Evolutionary conservation across 1,284 basidiomycete species (phyloP).

Genomic region (Pascua guehoae): DNA sequence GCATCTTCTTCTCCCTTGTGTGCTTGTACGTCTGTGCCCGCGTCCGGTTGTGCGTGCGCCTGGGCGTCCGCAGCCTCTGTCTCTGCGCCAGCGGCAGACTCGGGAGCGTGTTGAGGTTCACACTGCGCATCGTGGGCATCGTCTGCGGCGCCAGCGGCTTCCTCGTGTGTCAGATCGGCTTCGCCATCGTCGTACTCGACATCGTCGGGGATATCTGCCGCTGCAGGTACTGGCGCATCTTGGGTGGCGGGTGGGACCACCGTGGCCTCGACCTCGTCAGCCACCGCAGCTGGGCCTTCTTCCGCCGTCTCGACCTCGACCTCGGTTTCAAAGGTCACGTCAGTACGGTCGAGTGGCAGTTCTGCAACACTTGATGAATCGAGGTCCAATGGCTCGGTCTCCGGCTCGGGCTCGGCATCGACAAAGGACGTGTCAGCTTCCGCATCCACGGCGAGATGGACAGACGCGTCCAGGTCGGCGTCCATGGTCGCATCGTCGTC

Average conservation of each 20-base stretch:
- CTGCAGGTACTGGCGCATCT: neutral
- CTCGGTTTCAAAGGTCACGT: neutral
- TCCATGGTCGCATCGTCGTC: neutral
- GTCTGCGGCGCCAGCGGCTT: neutral
- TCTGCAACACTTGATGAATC: too few species aligned
- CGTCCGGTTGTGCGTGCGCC: neutral
- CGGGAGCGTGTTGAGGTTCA: too few species aligned
- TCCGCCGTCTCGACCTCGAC: neutral
- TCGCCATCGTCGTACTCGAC: neutral
- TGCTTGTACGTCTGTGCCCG: neutral
- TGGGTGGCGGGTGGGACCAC: neutral
- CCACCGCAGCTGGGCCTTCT: neutral
- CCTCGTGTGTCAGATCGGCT: neutral
- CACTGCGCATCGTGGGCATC: neutral
- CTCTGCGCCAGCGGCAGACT: too few species aligned
- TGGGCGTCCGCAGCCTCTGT: neutral
- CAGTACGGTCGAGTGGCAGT: too few species aligned
- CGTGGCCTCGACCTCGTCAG: neutral
- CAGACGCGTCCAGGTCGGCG: neutral
- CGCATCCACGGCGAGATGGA: neutral
- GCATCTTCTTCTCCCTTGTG: neutral
- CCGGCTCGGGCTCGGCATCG: neutral
- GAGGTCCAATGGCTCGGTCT: neutral
- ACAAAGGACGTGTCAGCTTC: neutral
- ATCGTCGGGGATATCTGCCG: neutral